Conservation (phyloP, 768 basidiomycete genomes). For the Mycena albidolilacea region DNA sequence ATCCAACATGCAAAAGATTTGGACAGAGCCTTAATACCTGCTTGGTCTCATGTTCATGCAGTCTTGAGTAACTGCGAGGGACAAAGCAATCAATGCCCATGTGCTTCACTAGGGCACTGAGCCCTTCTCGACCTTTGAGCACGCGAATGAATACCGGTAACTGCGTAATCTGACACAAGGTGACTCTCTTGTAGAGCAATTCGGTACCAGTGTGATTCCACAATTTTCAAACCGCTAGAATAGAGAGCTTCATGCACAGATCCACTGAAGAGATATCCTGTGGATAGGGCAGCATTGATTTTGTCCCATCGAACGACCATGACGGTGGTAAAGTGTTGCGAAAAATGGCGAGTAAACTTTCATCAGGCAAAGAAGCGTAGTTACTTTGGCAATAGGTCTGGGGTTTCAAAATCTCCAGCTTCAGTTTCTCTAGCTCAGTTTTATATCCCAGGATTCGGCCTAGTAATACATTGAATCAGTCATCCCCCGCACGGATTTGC, state of each 20-base stretch:
- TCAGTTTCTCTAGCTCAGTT: not conserved
- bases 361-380: slow-evolving; percentile 1
- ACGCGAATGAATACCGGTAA: slow-evolving; percentile 22
- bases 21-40: slow-evolving; percentile 27
- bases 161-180: slow-evolving; percentile 28
- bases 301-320: not conserved
- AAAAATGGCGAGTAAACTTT: slow-evolving; percentile 12
- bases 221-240: slow-evolving; percentile 29
- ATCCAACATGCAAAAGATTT: slow-evolving; percentile 1
- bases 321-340: slow-evolving; percentile 10
- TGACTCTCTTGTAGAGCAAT: slow-evolving; percentile 36
- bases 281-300: not conserved
- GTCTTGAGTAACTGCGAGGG: slow-evolving; percentile 19
- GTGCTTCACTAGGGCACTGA: slow-evolving; percentile 30
- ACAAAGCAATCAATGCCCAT: slow-evolving; percentile 25
- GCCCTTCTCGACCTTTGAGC: slow-evolving; percentile 18
- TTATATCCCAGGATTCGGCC: not conserved
- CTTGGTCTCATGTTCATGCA: slow-evolving; percentile 8
- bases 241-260: slow-evolving; percentile 21
- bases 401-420: not conserved
- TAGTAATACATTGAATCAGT: not conserved
- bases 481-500: not conserved
- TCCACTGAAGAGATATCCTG: not conserved
- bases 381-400: not conserved
- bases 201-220: slow-evolving; percentile 28